These are phyloP conservation scores for Malassezia arunalokei DNA, from an alignment of 1,284 basidiomycete species.

Conservation along the genomic window DNA sequence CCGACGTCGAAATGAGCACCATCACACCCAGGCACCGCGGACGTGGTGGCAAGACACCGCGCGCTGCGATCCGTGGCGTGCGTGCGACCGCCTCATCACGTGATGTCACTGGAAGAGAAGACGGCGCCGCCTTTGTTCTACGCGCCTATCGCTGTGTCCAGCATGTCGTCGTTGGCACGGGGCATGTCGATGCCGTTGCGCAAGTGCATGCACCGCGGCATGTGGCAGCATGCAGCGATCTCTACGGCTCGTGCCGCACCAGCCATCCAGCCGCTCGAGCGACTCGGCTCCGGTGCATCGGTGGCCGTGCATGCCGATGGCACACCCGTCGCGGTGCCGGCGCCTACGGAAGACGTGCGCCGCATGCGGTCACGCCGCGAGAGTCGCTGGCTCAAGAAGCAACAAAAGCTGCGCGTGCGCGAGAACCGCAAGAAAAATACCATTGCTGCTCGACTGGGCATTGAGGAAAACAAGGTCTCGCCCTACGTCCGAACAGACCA, in stretches of 20 bases:
- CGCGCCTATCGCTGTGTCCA: background rate
- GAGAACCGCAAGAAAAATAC: conserved; percentile 21
- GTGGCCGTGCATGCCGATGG: conserved; percentile 5
- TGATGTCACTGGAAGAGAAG: background rate
- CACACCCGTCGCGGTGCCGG: background rate
- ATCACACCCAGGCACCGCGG: conserved; percentile 9
- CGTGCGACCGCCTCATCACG: background rate
- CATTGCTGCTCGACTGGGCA: conserved; percentile 33
- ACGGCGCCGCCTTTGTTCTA: background rate
- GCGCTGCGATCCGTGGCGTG: background rate
- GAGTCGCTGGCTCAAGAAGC: conserved; percentile 26
- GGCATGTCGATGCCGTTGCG: background rate
- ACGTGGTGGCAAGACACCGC: background rate
- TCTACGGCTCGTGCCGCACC: background rate
- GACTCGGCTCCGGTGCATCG: conserved; percentile 1
- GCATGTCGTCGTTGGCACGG: background rate
- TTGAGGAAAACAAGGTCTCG: conserved; percentile 23
- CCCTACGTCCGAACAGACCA: conserved; percentile 40
- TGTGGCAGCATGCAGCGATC: background rate
- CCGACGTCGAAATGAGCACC: conserved; percentile 55
- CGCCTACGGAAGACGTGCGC: background rate
- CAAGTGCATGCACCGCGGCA: background rate
- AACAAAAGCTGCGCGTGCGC: conserved; percentile 23
- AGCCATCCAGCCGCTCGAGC: background rate
- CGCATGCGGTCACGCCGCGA: conserved; percentile 19